Evolutionary conservation across 371 early-diverging fungal species (phyloP).

Genomic region (Rhizopus arrhizus): DNA sequence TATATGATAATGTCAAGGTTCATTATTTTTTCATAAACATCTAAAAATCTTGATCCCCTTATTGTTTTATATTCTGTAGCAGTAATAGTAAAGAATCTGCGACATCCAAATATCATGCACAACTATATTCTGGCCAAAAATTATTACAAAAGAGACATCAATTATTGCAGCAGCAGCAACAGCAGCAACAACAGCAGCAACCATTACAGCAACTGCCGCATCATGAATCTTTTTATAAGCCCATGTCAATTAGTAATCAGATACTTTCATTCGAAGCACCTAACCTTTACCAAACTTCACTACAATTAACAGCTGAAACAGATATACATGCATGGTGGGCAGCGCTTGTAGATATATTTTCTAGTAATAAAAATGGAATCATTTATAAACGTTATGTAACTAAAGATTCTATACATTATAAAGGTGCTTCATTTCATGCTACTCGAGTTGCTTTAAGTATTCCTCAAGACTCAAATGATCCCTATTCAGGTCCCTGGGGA

Average conservation of each 20-base stretch:
- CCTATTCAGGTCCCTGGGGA: slow-evolving; percentile 53
- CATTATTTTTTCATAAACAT: not conserved
- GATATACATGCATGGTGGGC: slow-evolving; percentile 53
- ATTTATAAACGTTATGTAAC: not conserved
- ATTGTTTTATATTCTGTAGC: not conserved
- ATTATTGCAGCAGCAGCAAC: slow-evolving; percentile 19
- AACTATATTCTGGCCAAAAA: slow-evolving; percentile 45
- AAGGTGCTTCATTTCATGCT: slow-evolving; percentile 46
- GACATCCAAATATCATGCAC: slow-evolving; percentile 53
- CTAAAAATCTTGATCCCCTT: not conserved
- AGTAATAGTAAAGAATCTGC: slow-evolving; percentile 21
- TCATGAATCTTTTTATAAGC: slow-evolving; percentile 12
- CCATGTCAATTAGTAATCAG: slow-evolving; percentile 28
- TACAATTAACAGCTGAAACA: slow-evolving; percentile 46
- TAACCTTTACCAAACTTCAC: slow-evolving; percentile 49
- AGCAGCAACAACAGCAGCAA: slow-evolving; percentile 17
- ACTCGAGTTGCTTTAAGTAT: slow-evolving; percentile 43
- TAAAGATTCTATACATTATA: not conserved
- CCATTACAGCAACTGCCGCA: slow-evolving; percentile 8
- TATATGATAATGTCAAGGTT: not conserved
- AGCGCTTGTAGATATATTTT: slow-evolving; percentile 42
- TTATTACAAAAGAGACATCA: slow-evolving; percentile 39
- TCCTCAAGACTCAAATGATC: slow-evolving; percentile 55
- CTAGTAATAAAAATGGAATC: slow-evolving; percentile 15
- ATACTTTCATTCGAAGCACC: slow-evolving; percentile 45